Base-by-base conservation (phyloP, 257 asterid genomes). In the Jacaranda copaia region DNA sequence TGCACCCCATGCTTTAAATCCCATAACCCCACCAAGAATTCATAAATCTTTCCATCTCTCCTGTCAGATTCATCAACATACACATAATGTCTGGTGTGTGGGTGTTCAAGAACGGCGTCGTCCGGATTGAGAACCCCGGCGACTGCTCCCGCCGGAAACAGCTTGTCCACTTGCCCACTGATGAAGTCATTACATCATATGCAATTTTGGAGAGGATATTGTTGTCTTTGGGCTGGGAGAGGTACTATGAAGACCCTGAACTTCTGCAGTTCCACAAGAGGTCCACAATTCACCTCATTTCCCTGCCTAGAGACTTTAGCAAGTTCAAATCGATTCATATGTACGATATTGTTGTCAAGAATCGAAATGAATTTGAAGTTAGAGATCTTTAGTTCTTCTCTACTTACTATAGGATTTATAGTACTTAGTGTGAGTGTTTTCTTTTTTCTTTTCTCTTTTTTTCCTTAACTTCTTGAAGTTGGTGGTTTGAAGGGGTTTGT, bases 261-360 rank as follows among this genome's bases (percentile, higher is more conserved):
- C 87, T 91, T 11, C 79, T 89, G 78, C 97, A 91, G 85, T 91
- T 81, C 79, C 96, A 88, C 16, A 91, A 91, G 75, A 85, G 87
- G 79, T 88, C 97, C 19, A 84, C 92, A 0, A 63, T 89, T 78
- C 87, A 89, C 71, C 93, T 91, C 79, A 89, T 91, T 42, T 91
- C 96, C 8, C 97, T 89, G 43, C 97, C 97, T 0, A 88, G 8
- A 56, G 93, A 91, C 52, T 89, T 89, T 88, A 69, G 7, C 88
- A 87, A 79, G 86, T 84, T 91, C 77, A 91, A 89, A 63, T 85
- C 97, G 76, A 77, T 88, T 48, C 93, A 89, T 52, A 91, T 87
- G 93, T 91, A 80, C 61, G 93, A 89, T 46, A 84, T 89, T 10
- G 93, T 85, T 6, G 90, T 87, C 79, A 89, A 89, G 85, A 91